These are phyloP conservation scores for Garcia nutans DNA, from an alignment of 345 rosid species.

Conservation along the genomic window DNA sequence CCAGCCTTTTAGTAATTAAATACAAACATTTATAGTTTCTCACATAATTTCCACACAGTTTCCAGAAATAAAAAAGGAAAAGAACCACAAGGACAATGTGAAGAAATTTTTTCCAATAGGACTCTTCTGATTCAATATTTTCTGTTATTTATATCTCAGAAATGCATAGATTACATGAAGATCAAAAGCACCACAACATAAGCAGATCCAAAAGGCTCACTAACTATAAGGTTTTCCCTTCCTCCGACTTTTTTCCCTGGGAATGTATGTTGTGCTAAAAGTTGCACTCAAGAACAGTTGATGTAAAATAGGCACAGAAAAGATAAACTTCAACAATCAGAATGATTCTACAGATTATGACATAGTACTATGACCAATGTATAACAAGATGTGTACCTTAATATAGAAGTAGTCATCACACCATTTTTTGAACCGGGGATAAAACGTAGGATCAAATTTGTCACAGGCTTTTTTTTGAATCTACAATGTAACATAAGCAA, in stretches of 20 bases:
- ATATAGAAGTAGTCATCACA: slow-evolving; percentile 94
- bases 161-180: background rate
- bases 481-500: slow-evolving; percentile 35
- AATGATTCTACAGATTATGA: background rate
- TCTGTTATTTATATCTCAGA: background rate
- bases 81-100: no score
- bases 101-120: background rate
- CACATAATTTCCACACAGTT: background rate
- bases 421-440: slow-evolving; percentile 94
- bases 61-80: background rate
- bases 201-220: background rate
- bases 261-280: no score
- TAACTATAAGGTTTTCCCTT: background rate
- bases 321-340: slow-evolving; percentile 3
- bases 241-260: background rate
- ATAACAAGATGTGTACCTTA: slow-evolving; percentile 47
- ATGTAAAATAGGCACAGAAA: background rate
- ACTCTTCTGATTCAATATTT: background rate
- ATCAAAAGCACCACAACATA: background rate
- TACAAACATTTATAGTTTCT: background rate
- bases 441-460: slow-evolving; percentile 83
- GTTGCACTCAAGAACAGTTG: background rate
- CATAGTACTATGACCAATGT: background rate
- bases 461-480: slow-evolving; percentile 77
- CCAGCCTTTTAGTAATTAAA: background rate